Evolutionary conservation across 1,139 yeast species (phyloP), one percentile per base, ranked within the genome.

Genomic region (Candida dubliniensis): DNA sequence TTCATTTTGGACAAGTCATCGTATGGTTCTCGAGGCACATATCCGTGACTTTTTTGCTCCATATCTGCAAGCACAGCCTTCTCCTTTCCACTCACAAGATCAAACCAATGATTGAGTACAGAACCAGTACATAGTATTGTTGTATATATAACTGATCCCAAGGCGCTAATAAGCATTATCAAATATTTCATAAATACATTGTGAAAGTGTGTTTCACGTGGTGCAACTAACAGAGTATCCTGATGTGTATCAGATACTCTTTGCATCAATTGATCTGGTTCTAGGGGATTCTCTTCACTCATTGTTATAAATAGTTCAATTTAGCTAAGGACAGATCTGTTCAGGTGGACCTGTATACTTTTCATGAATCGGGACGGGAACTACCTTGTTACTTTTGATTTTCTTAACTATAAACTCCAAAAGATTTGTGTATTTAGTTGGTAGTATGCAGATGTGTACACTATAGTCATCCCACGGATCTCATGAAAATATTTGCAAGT

Each of bases 61-160:
- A 40, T 18, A 41, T 45, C 49, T 5, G 37, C 38, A 10, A 39
- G 40, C 12, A 31, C 35, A 7, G 23, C 32, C 40, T 45, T 34
- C 49, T 56, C 41, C 64, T 52, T 51, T 0, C 71, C 66, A 1
- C 55, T 45, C 5, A 67, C 45, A 32, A 53, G 50, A 36, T 67
- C 61, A 26, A 53, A 53, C 26, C 56, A 44, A 44, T 69, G 69
- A 41, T 60, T 59, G 36, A 66, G 42, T 2, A 67, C 37, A 1
- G 74, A 67, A 5, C 66, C 63, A 8, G 51, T 37, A 23, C 59
- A 54, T 37, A 70, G 45, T 2, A 53, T 44, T 2, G 51, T 43
- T 23, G 67, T 60, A 42, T 69, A 71, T n/a, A 57, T 38, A n/a
- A 58, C 45, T 9, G 74, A 65, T 3, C 62, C 59, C 2, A 68